Conservation (phyloP, 2,329 filamentous ascomycete genomes). For the Daldinia sp. region DNA sequence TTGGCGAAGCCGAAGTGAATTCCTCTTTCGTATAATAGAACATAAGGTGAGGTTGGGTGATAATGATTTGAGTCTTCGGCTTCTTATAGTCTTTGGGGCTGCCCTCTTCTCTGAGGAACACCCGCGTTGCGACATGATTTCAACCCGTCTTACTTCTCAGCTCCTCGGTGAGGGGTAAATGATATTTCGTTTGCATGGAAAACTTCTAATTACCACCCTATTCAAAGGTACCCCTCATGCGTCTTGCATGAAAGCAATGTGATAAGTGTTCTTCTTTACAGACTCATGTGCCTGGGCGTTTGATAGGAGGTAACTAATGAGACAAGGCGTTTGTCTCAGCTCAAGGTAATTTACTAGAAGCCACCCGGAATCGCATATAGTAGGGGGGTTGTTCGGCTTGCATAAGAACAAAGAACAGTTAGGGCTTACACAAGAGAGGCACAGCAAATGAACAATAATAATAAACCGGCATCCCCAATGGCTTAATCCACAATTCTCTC, state of each 20-base stretch:
- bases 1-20: background rate
- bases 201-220: conserved; percentile 31
- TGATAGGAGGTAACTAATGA: conserved; percentile 1
- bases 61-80: background rate
- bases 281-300: background rate
- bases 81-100: background rate
- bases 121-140: background rate
- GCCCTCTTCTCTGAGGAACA: background rate
- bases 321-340: background rate
- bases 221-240: conserved; percentile 5
- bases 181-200: conserved; percentile 24
- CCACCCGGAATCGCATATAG: background rate
- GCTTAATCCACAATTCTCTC: background rate
- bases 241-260: conserved; percentile 17
- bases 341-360: background rate
- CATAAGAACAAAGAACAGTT: conserved; percentile 1
- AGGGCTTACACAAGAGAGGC: conserved; percentile 6
- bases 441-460: background rate
- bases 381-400: background rate
- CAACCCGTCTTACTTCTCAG: conserved; percentile 14
- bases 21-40: background rate
- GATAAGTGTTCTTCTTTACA: background rate
- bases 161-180: conserved; percentile 14
- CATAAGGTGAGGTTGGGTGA: background rate
- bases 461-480: background rate